A percentile compares a stretch with the other conserved stretches of the same genome.
Evolutionary conservation across 2,329 filamentous ascomycete genomes (phyloP).

Genomic region (Arthrocladium fulminans): DNA sequence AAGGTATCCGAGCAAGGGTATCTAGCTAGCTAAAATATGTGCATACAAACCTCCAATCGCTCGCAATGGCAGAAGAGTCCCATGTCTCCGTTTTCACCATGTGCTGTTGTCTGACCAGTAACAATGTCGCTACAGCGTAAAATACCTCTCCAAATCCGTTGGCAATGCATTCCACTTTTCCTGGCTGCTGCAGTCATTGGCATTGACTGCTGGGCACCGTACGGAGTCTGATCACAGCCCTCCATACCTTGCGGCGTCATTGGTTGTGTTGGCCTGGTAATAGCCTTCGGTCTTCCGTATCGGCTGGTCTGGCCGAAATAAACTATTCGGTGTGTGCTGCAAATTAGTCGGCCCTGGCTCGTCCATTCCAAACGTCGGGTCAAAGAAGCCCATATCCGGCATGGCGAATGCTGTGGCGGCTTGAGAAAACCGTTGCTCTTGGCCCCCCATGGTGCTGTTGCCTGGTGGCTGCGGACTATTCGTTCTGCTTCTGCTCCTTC

Average conservation of each 20-base stretch:
- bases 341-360: background rate
- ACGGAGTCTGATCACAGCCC: too few species aligned
- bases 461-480: background rate
- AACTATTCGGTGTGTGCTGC: background rate
- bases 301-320: background rate
- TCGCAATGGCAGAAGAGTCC: too few species aligned
- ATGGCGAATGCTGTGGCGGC: background rate
- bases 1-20: too few species aligned
- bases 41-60: too few species aligned
- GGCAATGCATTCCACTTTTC: background rate
- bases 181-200: background rate
- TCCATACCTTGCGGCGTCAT: too few species aligned
- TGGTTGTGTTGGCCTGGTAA: background rate
- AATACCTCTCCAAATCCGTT: background rate
- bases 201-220: too few species aligned
- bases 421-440: background rate
- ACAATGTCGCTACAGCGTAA: too few species aligned
- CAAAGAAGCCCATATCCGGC: constrained; percentile 5
- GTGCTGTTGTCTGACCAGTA: too few species aligned
- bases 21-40: too few species aligned
- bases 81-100: too few species aligned
- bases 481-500: background rate
- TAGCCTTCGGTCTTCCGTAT: background rate
- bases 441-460: background rate
- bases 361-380: background rate